These are phyloP conservation scores for Colletotrichum costaricense DNA, from an alignment of 2,329 filamentous ascomycete genomes.

Conservation along the genomic window DNA sequence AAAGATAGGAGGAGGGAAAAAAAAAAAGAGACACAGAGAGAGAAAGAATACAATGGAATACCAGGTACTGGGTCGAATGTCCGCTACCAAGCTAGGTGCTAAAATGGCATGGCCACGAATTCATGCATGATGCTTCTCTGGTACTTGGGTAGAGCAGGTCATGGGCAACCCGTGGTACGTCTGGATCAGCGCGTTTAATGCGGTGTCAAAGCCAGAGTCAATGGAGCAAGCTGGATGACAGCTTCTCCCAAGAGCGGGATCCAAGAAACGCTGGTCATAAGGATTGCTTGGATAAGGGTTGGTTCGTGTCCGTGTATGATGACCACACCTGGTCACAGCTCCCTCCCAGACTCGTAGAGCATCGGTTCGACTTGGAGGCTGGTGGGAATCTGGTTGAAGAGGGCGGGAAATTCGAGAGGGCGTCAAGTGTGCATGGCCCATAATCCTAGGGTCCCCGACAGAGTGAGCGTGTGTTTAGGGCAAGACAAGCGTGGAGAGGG, in stretches of 20 bases:
- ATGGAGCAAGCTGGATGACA: slow-evolving; percentile 28
- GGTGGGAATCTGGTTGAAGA: slow-evolving; percentile 19
- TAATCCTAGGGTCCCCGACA: slow-evolving; percentile 23
- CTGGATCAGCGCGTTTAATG: slow-evolving; percentile 43
- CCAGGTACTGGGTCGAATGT: slow-evolving; percentile 47
- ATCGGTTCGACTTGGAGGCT: slow-evolving; percentile 14
- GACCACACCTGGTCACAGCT: slow-evolving; percentile 31
- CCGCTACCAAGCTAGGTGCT: slow-evolving; percentile 43
- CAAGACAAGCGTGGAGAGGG: slow-evolving; percentile 34
- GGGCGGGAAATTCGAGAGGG: slow-evolving; percentile 5
- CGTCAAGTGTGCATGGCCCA: slow-evolving; percentile 32
- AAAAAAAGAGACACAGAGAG: neutral
- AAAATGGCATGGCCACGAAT: slow-evolving; percentile 56
- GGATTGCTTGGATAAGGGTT: slow-evolving; percentile 7
- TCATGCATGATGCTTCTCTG: slow-evolving; percentile 52
- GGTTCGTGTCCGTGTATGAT: slow-evolving; percentile 31
- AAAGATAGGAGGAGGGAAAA: neutral
- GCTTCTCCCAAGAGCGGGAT: slow-evolving; percentile 21
- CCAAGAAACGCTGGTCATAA: slow-evolving; percentile 12
- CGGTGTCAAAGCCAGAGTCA: slow-evolving; percentile 20
- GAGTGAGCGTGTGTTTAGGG: slow-evolving; percentile 30
- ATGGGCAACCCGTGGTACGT: slow-evolving; percentile 37
- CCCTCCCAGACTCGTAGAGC: slow-evolving; percentile 7
- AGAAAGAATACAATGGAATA: slow-evolving; percentile 40
- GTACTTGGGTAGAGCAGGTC: slow-evolving; percentile 43